Base-by-base conservation (phyloP, 352 stramenopile genomes). In the Pythium myriotylum region DNA sequence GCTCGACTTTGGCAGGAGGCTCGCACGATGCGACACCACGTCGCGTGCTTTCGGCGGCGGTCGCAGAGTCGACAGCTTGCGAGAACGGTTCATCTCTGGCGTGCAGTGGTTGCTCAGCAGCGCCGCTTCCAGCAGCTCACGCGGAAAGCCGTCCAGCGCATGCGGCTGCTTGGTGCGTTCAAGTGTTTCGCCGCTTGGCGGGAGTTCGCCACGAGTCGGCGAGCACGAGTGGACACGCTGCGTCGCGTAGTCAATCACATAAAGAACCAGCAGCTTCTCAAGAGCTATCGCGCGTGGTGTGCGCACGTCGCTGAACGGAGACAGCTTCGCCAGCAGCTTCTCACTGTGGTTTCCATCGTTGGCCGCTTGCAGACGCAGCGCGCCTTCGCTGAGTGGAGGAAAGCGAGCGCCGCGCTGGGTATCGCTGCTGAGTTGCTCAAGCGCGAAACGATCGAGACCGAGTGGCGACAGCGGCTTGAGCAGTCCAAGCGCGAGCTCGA, bases 111-210 rank as follows among this genome's bases (percentile, higher is more conserved):
- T 2, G 10, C 48, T 3, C 17, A 58, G 9, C 48, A 50, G 45
- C 37, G 33, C 1, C 39, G 42, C 9, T 47, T 40, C 22, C 24
- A 37, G 47, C 47, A 58, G 12, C 41, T 65, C 49, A 47, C 45
- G 24, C 9, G 22, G 2, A 22, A 27, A 12, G 37, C 37, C 4
- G 14, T 70, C 7, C 41, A 61, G 22, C 54, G 69, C 14, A 76
- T 87, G 72, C 66, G 59, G 13, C 68, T 80, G 16, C 33, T 85
- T 19, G 29, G 29, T 3, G 76, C 73, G 26, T 43, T 76, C 0
- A 73, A 63, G 9, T 88, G 77, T 22, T 77, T 89, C n/a, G 71
- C 76, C 45, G 79, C 73, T 19, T 91, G 81, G 81, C 82, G 74
- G 54, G 49, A 70, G 26, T 55, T 50, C 20, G 26, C 50, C 0